These are phyloP conservation scores for Eutrema salsugineum DNA, from an alignment of 441 rosid species.

Conservation along the genomic window DNA sequence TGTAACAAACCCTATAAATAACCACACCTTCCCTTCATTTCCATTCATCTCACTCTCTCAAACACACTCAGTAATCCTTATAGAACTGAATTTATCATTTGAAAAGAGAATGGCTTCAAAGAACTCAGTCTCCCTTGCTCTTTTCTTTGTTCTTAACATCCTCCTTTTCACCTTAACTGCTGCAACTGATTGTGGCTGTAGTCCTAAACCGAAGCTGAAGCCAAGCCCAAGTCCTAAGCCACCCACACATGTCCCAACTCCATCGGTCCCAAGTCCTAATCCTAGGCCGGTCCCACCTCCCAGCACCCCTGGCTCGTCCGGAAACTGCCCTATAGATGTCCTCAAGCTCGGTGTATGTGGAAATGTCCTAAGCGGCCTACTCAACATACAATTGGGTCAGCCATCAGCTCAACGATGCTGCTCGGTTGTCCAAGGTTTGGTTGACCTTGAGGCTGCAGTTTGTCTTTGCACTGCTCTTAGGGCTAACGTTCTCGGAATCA, in stretches of 20 bases:
- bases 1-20: conserved; percentile 17
- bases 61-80: not conserved
- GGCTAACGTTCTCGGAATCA: conserved; percentile 34
- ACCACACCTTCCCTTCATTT: not conserved
- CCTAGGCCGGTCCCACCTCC: conserved; percentile 11
- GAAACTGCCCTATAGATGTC: conserved; percentile 56
- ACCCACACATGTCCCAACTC: not conserved
- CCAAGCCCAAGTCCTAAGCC: not conserved
- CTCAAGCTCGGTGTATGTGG: conserved; percentile 50
- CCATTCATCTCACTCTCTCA: not conserved
- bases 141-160: conserved; percentile 39
- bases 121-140: conserved; percentile 28
- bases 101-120: conserved; percentile 24
- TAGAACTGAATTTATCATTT: not conserved
- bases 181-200: conserved; percentile 27
- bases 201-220: conserved; percentile 1
- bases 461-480: conserved; percentile 46
- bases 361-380: conserved; percentile 35
- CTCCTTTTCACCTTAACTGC: conserved; percentile 38
- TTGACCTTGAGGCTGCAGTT: conserved; percentile 47
- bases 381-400: conserved; percentile 42
- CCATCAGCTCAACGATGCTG: conserved; percentile 47
- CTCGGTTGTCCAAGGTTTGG: conserved; percentile 41
- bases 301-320: conserved; percentile 22
- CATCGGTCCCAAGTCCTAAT: conserved; percentile 12